These are phyloP conservation scores for Lepiota brunneoincarnata DNA, from an alignment of 768 basidiomycete species.

Conservation along the genomic window DNA sequence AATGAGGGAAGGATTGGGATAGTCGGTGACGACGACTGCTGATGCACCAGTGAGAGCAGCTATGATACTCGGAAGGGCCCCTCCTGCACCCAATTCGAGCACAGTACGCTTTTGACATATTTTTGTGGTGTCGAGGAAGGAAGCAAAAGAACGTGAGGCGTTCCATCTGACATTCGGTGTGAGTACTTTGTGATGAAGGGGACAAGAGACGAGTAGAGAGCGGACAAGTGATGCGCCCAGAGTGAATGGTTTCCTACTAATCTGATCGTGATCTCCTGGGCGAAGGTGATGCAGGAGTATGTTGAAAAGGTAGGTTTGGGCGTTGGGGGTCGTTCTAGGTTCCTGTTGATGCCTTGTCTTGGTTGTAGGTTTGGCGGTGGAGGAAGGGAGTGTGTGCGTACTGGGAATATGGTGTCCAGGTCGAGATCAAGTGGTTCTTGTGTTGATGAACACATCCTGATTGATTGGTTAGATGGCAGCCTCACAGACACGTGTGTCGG, in stretches of 20 bases:
- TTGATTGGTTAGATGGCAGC: no score
- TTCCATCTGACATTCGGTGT: slow-evolving; percentile 62
- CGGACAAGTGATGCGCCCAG: slow-evolving; percentile 80
- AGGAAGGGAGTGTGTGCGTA: slow-evolving; percentile 20
- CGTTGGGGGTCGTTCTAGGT: slow-evolving; percentile 61
- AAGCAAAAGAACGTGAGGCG: slow-evolving; percentile 69
- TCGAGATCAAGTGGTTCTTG: slow-evolving; percentile 15
- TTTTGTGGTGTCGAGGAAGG: slow-evolving; percentile 57
- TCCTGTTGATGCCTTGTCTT: slow-evolving; percentile 40
- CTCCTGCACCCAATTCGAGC: slow-evolving; percentile 92
- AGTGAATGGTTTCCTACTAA: slow-evolving; percentile 79
- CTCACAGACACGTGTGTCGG: no score
- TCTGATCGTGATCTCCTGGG: slow-evolving; percentile 48
- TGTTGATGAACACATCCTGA: no score
- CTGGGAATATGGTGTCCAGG: slow-evolving; percentile 50
- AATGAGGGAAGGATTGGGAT: slow-evolving; percentile 76
- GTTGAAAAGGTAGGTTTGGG: slow-evolving; percentile 56
- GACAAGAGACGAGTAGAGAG: neutral
- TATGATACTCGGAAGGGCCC: slow-evolving; percentile 83
- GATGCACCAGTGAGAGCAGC: slow-evolving; percentile 29
- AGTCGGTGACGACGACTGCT: slow-evolving; percentile 88
- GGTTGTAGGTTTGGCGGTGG: neutral
- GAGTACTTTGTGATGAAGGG: neutral
- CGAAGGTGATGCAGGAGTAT: slow-evolving; percentile 40
- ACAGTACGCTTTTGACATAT: slow-evolving; percentile 47